phyloP scores from a whole-genome alignment of 2,329 filamentous ascomycete genomes.

The Sporothrix globosa region DNA sequence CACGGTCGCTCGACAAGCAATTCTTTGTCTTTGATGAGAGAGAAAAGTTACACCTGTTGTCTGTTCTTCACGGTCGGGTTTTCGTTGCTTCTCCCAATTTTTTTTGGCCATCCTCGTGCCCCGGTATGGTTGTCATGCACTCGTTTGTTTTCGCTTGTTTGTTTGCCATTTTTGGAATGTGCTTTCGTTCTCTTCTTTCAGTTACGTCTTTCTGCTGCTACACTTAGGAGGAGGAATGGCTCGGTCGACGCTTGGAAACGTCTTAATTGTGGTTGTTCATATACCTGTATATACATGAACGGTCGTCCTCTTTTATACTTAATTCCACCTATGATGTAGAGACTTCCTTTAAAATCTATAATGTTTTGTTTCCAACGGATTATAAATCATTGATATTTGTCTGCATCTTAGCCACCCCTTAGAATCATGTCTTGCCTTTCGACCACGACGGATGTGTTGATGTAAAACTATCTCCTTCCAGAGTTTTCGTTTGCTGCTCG shows the following conservation, averaged over 20 bases:
- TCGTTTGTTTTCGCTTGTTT: too few species aligned
- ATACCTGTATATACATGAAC: constrained; percentile 13
- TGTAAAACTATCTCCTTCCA: too few species aligned
- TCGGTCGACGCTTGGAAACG: constrained; percentile 10
- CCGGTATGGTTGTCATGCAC: background rate
- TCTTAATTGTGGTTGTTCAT: constrained; percentile 19
- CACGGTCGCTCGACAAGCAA: background rate
- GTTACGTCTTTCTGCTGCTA: background rate
- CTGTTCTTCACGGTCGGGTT: too few species aligned
- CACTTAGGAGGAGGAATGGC: background rate
- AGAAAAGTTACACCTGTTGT: background rate
- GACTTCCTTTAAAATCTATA: background rate
- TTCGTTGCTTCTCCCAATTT: background rate
- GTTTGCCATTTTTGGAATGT: background rate
- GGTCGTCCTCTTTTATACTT: background rate
- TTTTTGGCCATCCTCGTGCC: too few species aligned
- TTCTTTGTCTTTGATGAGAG: background rate
- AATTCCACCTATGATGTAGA: background rate
- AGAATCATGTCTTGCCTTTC: too few species aligned
- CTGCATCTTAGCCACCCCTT: too few species aligned
- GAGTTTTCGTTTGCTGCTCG: background rate
- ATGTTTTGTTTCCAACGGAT: background rate
- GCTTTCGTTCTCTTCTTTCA: background rate
- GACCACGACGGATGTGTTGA: too few species aligned
- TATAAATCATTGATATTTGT: too few species aligned